phyloP scores from a whole-genome alignment of 2,329 filamentous ascomycete genomes.

The Trichoderma polysporum region DNA sequence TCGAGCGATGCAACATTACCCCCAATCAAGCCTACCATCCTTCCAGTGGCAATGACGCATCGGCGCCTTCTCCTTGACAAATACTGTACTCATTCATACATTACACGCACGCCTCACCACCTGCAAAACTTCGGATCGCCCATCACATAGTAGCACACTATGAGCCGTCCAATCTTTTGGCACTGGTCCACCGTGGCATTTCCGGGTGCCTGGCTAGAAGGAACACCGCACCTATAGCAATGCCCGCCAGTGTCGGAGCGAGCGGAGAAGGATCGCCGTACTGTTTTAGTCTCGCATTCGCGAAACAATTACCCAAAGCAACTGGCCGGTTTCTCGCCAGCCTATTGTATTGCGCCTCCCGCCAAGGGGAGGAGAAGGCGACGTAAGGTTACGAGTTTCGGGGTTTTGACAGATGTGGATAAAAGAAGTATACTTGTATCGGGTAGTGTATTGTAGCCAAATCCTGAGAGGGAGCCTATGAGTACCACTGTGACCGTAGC shows the following conservation, averaged over 20 bases:
- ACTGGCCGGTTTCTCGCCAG: too few species aligned
- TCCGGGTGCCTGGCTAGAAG: not conserved
- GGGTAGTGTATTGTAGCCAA: not conserved
- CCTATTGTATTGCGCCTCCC: not conserved
- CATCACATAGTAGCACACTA: not conserved
- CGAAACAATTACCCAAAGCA: not conserved
- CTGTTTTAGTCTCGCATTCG: not conserved
- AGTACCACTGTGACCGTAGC: too few species aligned
- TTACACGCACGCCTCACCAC: not conserved
- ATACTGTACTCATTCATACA: not conserved
- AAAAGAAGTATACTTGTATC: not conserved
- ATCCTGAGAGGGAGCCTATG: not conserved
- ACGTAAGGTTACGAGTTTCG: not conserved
- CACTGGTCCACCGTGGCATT: not conserved
- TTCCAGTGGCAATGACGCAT: conserved; percentile 13
- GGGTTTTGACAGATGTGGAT: not conserved
- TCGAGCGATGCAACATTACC: conserved; percentile 14
- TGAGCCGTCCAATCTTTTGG: not conserved
- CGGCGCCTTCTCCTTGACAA: not conserved
- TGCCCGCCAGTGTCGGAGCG: not conserved
- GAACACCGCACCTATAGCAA: not conserved
- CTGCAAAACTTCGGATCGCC: not conserved
- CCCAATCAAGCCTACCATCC: not conserved
- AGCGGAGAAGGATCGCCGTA: not conserved
- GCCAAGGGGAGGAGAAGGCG: not conserved